These are phyloP conservation scores for Pseudogymnoascus sp. DNA, from an alignment of 2,329 filamentous ascomycete genomes.

Conservation along the genomic window DNA sequence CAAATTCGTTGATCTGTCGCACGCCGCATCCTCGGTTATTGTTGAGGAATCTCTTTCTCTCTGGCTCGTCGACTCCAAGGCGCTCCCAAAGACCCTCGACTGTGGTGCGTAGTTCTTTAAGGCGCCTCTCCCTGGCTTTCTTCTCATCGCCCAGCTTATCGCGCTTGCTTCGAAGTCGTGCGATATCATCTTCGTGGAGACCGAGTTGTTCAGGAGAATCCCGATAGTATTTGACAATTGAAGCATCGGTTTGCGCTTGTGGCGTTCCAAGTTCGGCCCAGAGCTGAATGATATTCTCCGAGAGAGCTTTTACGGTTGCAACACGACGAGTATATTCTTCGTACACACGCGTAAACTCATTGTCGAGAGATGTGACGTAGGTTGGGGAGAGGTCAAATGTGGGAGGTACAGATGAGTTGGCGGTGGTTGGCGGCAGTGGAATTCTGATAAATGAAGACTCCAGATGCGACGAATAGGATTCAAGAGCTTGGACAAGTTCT, in stretches of 20 bases:
- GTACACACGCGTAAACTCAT: constrained; percentile 89
- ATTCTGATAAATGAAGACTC: constrained; percentile 82
- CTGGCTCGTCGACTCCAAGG: constrained; percentile 70
- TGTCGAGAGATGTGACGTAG: constrained; percentile 79
- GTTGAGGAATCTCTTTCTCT: constrained; percentile 78
- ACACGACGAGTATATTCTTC: constrained; percentile 89
- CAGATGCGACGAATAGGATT: constrained; percentile 93
- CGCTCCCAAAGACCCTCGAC: constrained; percentile 89
- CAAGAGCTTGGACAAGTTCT: constrained; percentile 89
- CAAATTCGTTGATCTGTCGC: constrained; percentile 88
- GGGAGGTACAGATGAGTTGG: constrained; percentile 66
- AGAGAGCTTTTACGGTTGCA: constrained; percentile 61
- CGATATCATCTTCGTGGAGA: constrained; percentile 77
- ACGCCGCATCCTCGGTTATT: constrained; percentile 85
- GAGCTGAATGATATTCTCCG: constrained; percentile 81
- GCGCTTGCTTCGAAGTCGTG: constrained; percentile 60
- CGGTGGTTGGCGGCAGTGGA: constrained; percentile 71
- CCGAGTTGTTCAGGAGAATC: constrained; percentile 91
- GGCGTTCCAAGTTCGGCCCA: constrained; percentile 95
- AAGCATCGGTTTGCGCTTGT: constrained; percentile 80
- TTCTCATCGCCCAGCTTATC: constrained; percentile 87
- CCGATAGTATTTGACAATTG: constrained; percentile 81
- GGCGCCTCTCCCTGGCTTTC: constrained; percentile 63
- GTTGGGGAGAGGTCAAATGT: constrained; percentile 86
- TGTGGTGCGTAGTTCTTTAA: constrained; percentile 64